Evolutionary conservation across 2,329 filamentous ascomycete genomes (phyloP).

Genomic region (Alternaria sp.): DNA sequence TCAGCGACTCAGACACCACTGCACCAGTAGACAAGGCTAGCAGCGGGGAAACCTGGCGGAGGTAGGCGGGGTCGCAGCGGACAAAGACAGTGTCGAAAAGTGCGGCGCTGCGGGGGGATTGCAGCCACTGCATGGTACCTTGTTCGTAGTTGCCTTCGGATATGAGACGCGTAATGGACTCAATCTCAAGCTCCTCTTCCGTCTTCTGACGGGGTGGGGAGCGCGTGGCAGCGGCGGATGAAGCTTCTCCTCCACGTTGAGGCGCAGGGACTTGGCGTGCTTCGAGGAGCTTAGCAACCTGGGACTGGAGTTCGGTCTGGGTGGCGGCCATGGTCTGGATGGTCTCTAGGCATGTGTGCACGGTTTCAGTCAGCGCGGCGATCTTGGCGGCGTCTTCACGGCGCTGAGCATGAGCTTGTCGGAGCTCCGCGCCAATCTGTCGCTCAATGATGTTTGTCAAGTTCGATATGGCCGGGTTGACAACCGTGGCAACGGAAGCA

Average conservation of each 20-base stretch:
- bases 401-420: conserved; percentile 61
- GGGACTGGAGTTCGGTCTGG: conserved; percentile 73
- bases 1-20: conserved; percentile 66
- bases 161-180: conserved; percentile 70
- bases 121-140: conserved; percentile 66
- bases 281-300: conserved; percentile 55
- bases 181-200: conserved; percentile 66
- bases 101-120: conserved; percentile 66
- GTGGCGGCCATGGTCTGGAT: conserved; percentile 74
- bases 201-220: conserved; percentile 55
- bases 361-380: conserved; percentile 73
- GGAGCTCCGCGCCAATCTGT: conserved; percentile 62
- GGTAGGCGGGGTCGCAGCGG: conserved; percentile 64
- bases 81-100: conserved; percentile 71
- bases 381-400: conserved; percentile 71
- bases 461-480: conserved; percentile 72
- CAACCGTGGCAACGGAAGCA: conserved; percentile 64
- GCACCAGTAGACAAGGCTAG: conserved; percentile 69
- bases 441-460: conserved; percentile 74
- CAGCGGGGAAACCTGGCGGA: conserved; percentile 64
- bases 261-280: conserved; percentile 34
- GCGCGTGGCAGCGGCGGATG: conserved; percentile 46
- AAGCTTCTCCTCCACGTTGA: conserved; percentile 11
- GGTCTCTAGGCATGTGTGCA: conserved; percentile 72
- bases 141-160: conserved; percentile 61